Percentiles rank a stretch among this genome's conserved stretches.
phyloP scores from a whole-genome alignment of 306 rosid species.

The Spatholobus suberectus region DNA sequence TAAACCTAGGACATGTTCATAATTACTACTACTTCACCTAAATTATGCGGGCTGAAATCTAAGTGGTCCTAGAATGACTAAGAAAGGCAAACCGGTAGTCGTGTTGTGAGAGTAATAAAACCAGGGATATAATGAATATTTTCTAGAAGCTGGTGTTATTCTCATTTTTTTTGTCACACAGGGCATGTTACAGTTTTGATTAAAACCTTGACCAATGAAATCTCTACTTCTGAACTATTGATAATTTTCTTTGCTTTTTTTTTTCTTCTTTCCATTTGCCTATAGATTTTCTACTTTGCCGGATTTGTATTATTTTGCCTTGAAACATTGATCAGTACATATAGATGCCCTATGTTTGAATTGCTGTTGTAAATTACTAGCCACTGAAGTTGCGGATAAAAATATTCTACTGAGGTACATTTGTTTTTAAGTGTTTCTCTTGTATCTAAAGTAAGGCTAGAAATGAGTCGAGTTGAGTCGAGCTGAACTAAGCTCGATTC shows the following conservation, averaged over 20 bases:
- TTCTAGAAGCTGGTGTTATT: slow-evolving; percentile 3
- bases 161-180: background rate
- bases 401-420: slow-evolving; percentile 40
- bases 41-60: slow-evolving; percentile 9
- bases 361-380: slow-evolving; percentile 66
- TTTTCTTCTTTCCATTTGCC: slow-evolving; percentile 21
- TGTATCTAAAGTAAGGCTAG: too few relatives aligned
- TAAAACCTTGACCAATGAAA: slow-evolving; percentile 6
- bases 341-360: slow-evolving; percentile 6
- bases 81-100: background rate
- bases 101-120: background rate
- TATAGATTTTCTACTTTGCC: slow-evolving; percentile 86
- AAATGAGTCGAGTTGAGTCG: too few relatives aligned
- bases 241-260: background rate
- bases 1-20: slow-evolving; percentile 19
- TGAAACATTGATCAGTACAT: slow-evolving; percentile 71
- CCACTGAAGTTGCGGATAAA: slow-evolving; percentile 45
- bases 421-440: slow-evolving; percentile 9
- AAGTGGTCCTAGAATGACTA: slow-evolving; percentile 5
- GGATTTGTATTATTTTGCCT: slow-evolving; percentile 86
- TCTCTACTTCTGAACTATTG: slow-evolving; percentile 18
- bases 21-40: background rate
- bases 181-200: background rate
- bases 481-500: too few relatives aligned
- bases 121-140: background rate